Conservation (phyloP, 768 basidiomycete genomes). For the Auricularia sp. region DNA sequence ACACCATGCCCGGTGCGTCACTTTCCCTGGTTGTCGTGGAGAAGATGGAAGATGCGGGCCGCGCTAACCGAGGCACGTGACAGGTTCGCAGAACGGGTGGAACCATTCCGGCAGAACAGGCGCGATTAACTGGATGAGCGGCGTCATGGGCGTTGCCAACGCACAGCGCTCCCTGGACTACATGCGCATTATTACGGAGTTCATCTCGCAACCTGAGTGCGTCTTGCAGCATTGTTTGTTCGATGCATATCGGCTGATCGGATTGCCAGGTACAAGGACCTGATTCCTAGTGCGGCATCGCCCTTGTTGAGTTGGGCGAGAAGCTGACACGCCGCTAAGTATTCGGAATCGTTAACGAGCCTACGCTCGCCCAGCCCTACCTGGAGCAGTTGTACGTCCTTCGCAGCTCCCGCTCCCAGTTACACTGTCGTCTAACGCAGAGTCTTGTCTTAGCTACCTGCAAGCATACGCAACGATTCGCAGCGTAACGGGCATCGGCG, state of each 20-base stretch:
- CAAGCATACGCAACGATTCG: background rate
- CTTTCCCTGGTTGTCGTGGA: constrained; percentile 17
- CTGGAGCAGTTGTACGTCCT: constrained; percentile 16
- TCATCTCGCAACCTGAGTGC: constrained; percentile 66
- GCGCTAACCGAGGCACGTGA: constrained; percentile 14
- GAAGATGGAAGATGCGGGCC: background rate
- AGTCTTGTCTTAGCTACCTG: background rate
- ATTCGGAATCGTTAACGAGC: constrained; percentile 10
- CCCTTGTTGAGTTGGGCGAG: no score
- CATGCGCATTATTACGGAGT: constrained; percentile 65
- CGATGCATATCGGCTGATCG: background rate
- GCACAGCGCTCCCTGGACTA: constrained; percentile 70
- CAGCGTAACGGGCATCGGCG: constrained; percentile 45
- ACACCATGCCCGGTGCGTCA: constrained; percentile 58
- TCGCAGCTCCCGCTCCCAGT: background rate
- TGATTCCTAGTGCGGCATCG: background rate
- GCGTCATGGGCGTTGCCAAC: constrained; percentile 86
- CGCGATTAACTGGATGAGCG: constrained; percentile 49
- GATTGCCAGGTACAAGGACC: constrained; percentile 2
- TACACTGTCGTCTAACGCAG: background rate
- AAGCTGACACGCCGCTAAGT: background rate
- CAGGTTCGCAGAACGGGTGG: constrained; percentile 83
- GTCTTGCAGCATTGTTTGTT: background rate
- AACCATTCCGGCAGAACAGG: constrained; percentile 43
- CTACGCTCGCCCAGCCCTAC: background rate